Percentiles rank a stretch among this genome's conserved stretches.
These are phyloP conservation scores for Prunella vulgaris DNA, from an alignment of 257 asterid species.

Conservation along the genomic window DNA sequence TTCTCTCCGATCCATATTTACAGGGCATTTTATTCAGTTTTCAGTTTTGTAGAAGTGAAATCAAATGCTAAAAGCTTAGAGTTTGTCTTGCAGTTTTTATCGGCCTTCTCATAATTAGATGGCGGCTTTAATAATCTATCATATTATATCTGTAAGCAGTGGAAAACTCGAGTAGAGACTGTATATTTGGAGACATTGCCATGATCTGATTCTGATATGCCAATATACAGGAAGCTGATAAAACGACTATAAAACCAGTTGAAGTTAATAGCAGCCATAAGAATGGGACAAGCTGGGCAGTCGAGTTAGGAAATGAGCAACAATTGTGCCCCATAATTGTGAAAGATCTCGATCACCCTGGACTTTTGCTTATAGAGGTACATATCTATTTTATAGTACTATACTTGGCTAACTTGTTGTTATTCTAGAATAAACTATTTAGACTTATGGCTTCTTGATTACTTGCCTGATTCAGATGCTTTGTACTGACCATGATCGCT, in stretches of 20 bases:
- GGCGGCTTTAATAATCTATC: not conserved
- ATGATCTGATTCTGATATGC: not conserved
- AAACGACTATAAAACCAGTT: slow-evolving; percentile 27
- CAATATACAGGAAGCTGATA: slow-evolving; percentile 34
- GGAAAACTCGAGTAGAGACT: no score
- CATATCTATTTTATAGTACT: not conserved
- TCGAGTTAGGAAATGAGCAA: slow-evolving; percentile 58
- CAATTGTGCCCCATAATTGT: slow-evolving; percentile 71
- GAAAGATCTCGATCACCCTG: slow-evolving; percentile 78
- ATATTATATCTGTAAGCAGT: not conserved
- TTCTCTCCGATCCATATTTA: not conserved
- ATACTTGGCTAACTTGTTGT: not conserved
- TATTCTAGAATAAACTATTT: not conserved
- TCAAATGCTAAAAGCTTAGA: not conserved
- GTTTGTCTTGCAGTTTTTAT: not conserved
- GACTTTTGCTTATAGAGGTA: slow-evolving; percentile 92
- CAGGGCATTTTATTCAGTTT: not conserved
- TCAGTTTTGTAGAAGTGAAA: not conserved
- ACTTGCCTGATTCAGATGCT: slow-evolving; percentile 48
- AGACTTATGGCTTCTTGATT: not conserved
- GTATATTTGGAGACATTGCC: not conserved
- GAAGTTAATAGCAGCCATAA: slow-evolving; percentile 31
- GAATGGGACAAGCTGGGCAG: slow-evolving; percentile 89
- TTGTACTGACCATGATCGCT: slow-evolving; percentile 65
- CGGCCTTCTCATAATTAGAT: not conserved